Evolutionary conservation across 2,329 filamentous ascomycete genomes (phyloP), one percentile per base, ranked within the genome.

Genomic region (Penicillium brevicompactum): DNA sequence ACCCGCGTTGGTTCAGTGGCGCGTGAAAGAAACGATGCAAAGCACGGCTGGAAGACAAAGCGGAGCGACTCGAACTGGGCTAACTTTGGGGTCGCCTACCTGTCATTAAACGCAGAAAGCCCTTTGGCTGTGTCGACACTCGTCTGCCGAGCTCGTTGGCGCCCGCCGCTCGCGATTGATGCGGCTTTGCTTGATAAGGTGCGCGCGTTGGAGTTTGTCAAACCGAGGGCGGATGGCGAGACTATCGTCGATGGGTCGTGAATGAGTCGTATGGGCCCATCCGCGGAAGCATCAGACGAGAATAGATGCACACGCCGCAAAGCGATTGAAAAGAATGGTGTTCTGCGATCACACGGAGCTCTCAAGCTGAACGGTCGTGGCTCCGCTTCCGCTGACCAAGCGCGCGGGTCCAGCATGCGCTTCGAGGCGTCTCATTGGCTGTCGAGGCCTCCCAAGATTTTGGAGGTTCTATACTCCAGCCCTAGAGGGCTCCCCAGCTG

Each of bases 321-420:
- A 22, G 27, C 13, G 47, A 46, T 51, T 41, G 42, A 51, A 44
- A 32, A 50, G 22, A 32, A 27, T 16, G 32, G 21, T 37, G 27
- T 32, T 51, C 31, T 24, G 34, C 30, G 21, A 5, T 44, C 31
- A 48, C 40, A 46, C 24, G 24, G 41, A 54, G 52, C 52, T 54
- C 30, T 49, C 22, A 41, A 41, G 43, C 38, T 47, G 24, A 43
- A 32, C 41, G 47, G 47, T 8, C 44, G 46, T 32, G 41, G 41
- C 52, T 54, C 47, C 47, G 46, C 51, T 53, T 45, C 47, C 52
- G 52, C 52, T 53, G 51, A 53, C 51, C 45, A 53, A 53, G 51
- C 51, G 51, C 34, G 16, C 21, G 41, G 49, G 27, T 24, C 42
- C 49, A 21, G 24, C 13, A 18, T 27, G 24, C 24, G 24, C 24